A percentile compares a stretch with the other conserved stretches of the same genome.
These are phyloP conservation scores for Lachancea sp. DNA, from an alignment of 805 yeast species.

Conservation along the genomic window DNA sequence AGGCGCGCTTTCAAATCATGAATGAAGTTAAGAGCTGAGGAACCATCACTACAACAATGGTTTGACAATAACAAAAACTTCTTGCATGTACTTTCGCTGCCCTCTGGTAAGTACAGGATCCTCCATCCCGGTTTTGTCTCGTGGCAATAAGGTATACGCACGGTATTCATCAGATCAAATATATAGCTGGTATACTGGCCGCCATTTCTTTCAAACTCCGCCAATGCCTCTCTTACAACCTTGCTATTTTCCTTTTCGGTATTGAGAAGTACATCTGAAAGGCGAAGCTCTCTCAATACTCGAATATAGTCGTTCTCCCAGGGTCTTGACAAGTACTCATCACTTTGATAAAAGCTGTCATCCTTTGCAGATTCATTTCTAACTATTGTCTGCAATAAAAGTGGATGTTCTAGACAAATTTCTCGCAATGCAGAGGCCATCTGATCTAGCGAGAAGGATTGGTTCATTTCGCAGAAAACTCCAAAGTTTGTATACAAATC, in stretches of 20 bases:
- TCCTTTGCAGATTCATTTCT: constrained; percentile 13
- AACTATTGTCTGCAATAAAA: constrained; percentile 17
- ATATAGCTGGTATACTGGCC: constrained; percentile 11
- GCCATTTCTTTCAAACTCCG: constrained; percentile 14
- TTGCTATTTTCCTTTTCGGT: constrained; percentile 17
- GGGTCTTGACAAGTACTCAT: constrained; percentile 18
- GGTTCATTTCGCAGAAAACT: constrained; percentile 18
- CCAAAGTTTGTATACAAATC: constrained; percentile 22
- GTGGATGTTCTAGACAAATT: constrained; percentile 19
- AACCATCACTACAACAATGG: constrained; percentile 25
- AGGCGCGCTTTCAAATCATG: constrained; percentile 17
- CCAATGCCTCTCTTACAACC: constrained; percentile 7
- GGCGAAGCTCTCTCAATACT: constrained; percentile 13
- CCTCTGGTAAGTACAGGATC: constrained; percentile 16
- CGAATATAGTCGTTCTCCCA: constrained; percentile 22
- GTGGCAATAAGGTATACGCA: constrained; percentile 18
- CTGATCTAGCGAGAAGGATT: constrained; percentile 6
- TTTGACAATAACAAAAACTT: constrained; percentile 21
- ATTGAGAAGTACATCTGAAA: constrained; percentile 22
- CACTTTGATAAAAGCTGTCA: constrained; percentile 15
- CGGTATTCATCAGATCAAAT: constrained; percentile 13
- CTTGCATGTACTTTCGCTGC: neutral
- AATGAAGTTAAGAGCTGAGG: constrained; percentile 19
- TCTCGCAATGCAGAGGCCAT: constrained; percentile 15
- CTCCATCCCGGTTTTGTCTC: constrained; percentile 23